phyloP scores from a whole-genome alignment of 1,139 yeast genomes.

The Yamadazyma oceani region DNA sequence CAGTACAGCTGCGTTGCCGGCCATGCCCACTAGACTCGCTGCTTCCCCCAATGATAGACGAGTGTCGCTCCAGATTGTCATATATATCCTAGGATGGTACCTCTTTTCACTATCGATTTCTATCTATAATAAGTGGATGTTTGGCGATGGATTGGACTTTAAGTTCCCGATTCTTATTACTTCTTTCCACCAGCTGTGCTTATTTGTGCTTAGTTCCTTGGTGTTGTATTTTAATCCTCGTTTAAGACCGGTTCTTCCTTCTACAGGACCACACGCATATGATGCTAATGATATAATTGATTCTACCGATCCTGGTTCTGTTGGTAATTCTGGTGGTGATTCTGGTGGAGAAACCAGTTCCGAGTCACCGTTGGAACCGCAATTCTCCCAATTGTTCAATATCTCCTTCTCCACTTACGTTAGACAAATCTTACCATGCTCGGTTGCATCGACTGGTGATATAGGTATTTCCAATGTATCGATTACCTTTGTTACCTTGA shows the following conservation, averaged over 20 bases:
- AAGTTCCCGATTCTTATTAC: slow-evolving; percentile 84
- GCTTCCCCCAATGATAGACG: not conserved
- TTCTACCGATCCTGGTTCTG: too few species aligned
- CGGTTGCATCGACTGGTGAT: slow-evolving; percentile 87
- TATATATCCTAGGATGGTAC: slow-evolving; percentile 51
- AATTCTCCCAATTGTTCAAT: slow-evolving; percentile 35
- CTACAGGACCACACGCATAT: not conserved
- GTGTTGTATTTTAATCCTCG: slow-evolving; percentile 49
- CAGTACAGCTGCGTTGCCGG: not conserved
- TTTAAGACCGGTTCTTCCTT: slow-evolving; percentile 32
- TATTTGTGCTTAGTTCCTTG: slow-evolving; percentile 48
- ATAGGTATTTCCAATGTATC: slow-evolving; percentile 91
- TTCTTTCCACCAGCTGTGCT: slow-evolving; percentile 76
- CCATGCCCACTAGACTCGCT: not conserved
- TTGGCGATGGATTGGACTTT: slow-evolving; percentile 71
- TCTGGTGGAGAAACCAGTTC: not conserved
- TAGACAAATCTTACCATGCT: slow-evolving; percentile 74
- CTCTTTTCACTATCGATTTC: slow-evolving; percentile 70
- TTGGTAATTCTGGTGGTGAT: too few species aligned
- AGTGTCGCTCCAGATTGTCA: slow-evolving; percentile 15
- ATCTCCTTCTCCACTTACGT: slow-evolving; percentile 34
- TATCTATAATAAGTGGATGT: slow-evolving; percentile 98
- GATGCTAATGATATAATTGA: too few species aligned
- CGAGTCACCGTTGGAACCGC: slow-evolving; percentile 33
- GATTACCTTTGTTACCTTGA: slow-evolving; percentile 71